Evolutionary conservation across 352 stramenopile genomes (phyloP), one percentile per base, ranked within the genome.

Genomic region (Phytophthora crassamura): DNA sequence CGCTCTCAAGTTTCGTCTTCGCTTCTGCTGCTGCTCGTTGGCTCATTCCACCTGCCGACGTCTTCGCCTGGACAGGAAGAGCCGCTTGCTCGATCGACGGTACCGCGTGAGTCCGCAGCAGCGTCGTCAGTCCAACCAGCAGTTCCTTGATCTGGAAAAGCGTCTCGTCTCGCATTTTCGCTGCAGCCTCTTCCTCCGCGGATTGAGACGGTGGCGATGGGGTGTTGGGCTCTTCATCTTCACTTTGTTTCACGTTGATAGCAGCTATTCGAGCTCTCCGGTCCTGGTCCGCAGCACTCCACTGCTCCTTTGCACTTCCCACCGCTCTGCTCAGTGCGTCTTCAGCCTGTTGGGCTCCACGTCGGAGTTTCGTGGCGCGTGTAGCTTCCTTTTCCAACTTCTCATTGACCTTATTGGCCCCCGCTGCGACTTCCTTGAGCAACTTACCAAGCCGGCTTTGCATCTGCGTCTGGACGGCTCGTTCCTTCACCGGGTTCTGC

Each of bases 141-240:
- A 88, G 36, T 12, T 89, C 74, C 33, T 87, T 89, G 39, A 89
- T 86, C 38, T 86, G 66, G n/a, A 80, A 81, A 16, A 89, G 63
- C 15, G 72, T 80, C 20, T 84, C 69, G 15, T 86, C 70, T 11
- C 62, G 59, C 42, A 67, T 38, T 40, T 74, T 69, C 8, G 62
- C 48, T 42, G 39, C 48, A 60, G 52, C 58, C 5, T 69, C 45
- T n/a, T 67, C 57, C 7, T 51, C 51, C 35, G 28, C 43, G 51
- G 48, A 50, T 14, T 38, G 4, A 16, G 30, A 7, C 11, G 25
- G 38, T 33, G 18, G 12, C 1, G 6, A 14, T 11, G 10, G 36
- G 8, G 42, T 25, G 12, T 14, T n/a, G 10, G 36, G 18, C 25
- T 15, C 12, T 7, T 20, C 47, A 8, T 62, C 32, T 46, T 62